Evolutionary conservation across 2,329 filamentous ascomycete species (phyloP).

Genomic region (Fusarium neocosmosporiellum): DNA sequence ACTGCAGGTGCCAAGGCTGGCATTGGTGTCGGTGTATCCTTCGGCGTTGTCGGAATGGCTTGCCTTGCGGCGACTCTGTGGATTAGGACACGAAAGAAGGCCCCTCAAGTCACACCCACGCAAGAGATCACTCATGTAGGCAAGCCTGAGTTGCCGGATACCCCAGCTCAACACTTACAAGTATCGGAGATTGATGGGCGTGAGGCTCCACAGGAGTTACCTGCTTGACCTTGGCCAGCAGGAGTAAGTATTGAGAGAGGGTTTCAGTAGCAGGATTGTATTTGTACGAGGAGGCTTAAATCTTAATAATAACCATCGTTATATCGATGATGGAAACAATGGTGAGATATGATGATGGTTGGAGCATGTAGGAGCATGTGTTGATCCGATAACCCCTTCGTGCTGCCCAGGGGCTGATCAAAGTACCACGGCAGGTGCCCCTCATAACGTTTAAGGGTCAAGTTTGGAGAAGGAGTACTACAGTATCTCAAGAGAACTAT

Average conservation of each 20-base stretch:
- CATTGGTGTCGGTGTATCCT: background rate
- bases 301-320: background rate
- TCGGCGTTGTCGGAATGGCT: background rate
- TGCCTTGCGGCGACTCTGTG: background rate
- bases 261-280: too few species aligned
- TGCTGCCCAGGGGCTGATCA: background rate
- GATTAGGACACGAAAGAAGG: background rate
- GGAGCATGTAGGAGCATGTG: background rate
- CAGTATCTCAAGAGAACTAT: too few species aligned
- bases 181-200: background rate
- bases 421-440: too few species aligned
- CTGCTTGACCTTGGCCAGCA: background rate
- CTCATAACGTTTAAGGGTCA: too few species aligned
- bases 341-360: rapidly evolving
- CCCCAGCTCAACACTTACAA: background rate
- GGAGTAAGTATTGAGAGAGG: background rate
- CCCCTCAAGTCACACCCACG: background rate
- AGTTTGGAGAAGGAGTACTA: too few species aligned
- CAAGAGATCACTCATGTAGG: background rate
- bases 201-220: background rate
- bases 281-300: background rate
- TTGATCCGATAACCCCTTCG: background rate
- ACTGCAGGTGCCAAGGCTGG: background rate
- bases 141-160: background rate
- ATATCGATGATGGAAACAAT: background rate